A percentile compares a stretch with the other conserved stretches of the same genome.
Evolutionary conservation across 2,329 filamentous ascomycete species (phyloP).

Genomic region (Zalaria obscura): DNA sequence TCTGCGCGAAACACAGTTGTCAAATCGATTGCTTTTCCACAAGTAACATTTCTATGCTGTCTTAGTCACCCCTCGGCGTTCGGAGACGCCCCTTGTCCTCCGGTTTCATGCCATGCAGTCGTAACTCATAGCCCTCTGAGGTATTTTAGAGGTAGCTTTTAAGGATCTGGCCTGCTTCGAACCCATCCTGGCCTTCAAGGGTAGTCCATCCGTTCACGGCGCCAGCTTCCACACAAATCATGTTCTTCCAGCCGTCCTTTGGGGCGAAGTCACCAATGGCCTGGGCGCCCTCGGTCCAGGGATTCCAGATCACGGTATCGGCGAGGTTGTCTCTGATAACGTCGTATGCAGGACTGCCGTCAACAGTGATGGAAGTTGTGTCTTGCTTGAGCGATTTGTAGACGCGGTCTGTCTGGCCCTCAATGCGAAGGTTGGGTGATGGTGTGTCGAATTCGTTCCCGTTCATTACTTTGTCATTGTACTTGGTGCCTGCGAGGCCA

Average conservation of each 20-base stretch:
- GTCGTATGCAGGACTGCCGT: constrained; percentile 50
- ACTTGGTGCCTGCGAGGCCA: constrained; percentile 63
- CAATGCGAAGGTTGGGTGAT: constrained; percentile 51
- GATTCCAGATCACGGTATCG: constrained; percentile 94
- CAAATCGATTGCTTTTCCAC: too few relatives aligned
- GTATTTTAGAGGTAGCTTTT: constrained; percentile 13
- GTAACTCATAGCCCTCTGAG: too few relatives aligned
- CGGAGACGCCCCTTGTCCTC: too few relatives aligned
- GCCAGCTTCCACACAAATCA: constrained; percentile 90
- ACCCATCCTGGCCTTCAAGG: constrained; percentile 63
- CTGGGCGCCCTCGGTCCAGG: constrained; percentile 74
- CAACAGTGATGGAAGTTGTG: constrained; percentile 50
- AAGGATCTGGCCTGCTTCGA: constrained; percentile 49
- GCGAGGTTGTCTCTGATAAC: constrained; percentile 72
- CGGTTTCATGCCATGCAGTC: too few relatives aligned
- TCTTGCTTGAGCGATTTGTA: constrained; percentile 55
- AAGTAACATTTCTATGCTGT: too few relatives aligned
- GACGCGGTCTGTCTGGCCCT: constrained; percentile 72
- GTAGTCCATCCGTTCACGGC: constrained; percentile 69
- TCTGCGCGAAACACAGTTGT: too few relatives aligned
- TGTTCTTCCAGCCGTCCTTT: constrained; percentile 78
- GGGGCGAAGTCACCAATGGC: constrained; percentile 78
- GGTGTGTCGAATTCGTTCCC: constrained; percentile 50
- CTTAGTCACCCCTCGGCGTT: too few relatives aligned
- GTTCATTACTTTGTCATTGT: constrained; percentile 70